Base-by-base conservation (phyloP, 331 rosid species). In the Malus hybrid region DNA sequence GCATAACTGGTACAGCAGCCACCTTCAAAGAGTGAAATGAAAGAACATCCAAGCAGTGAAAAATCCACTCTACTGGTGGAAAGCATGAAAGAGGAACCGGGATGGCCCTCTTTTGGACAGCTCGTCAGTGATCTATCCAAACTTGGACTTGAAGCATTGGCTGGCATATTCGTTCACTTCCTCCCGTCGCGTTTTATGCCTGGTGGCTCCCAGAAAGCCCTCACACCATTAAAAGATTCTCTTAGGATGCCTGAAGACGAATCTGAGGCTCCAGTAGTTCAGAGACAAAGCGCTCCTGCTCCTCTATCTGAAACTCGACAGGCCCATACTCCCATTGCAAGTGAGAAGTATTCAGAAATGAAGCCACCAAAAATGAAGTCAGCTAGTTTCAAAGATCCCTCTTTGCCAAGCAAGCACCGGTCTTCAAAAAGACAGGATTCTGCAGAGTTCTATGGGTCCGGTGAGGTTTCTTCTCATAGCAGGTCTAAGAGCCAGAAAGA, bases 51-150 rank as follows among this genome's bases (percentile, higher is more conserved):
- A 70, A 77, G 84, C 62, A 79, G 77, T 70, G 87, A 77, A 76
- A 88, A 90, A 46, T 79, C 77, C 42, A 72, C 80, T 69, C 74
- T 86, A 39, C 56, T 84, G 36, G 76, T 73, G 29, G 89, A 87
- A 71, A 83, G 76, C 69, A 65, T 76, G 59, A 92, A 94, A 86
- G 99, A 89, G 69, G 99, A 90, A 56, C 96, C 93, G 0, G 95
- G 97, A 77, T 92, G 97, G 99, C 97, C 96, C n/a, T 95, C 97
- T 79, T 86, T 92, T 9, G 89, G 96, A 60, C 99, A 85, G 76
- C 96, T 90, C 67, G 28, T 89, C 11, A 62, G 73, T 32, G 97
- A 94, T 73, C 93, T 94, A 77, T 90, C 86, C 66, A 92, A 94
- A 87, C 75, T 89, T 69, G 87, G 89, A 24, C 56, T 89, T 52